Evolutionary conservation across 495 filamentous ascomycete genomes (phyloP).

Genomic region (Hypoxylon crocopeplum): DNA sequence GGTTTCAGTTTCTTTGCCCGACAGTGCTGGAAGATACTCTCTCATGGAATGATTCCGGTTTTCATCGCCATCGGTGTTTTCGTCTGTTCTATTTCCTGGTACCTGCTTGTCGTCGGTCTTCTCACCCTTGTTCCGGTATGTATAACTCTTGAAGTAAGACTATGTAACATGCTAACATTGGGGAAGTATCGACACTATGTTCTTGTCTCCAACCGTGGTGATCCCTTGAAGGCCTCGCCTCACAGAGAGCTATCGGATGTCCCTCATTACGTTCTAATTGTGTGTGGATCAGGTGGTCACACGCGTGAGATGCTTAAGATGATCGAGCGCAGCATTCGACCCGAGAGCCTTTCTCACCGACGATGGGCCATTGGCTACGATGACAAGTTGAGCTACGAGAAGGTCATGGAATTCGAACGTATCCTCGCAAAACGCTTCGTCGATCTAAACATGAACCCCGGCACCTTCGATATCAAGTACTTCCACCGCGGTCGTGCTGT

Average conservation of each 20-base stretch:
- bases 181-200: constrained; percentile 7
- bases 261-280: constrained; percentile 73
- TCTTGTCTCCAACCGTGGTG: background rate
- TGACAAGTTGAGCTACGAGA: constrained; percentile 69
- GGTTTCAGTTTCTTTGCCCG: too few species aligned
- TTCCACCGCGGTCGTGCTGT: constrained; percentile 77
- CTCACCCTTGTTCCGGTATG: constrained; percentile 37
- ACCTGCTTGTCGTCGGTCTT: constrained; percentile 4
- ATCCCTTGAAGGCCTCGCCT: background rate
- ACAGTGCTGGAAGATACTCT: background rate
- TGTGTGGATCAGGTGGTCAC: constrained; percentile 93
- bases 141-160: background rate
- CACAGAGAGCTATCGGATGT: background rate
- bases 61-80: constrained; percentile 3
- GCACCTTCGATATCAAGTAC: constrained; percentile 62
- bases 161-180: background rate
- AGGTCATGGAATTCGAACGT: constrained; percentile 44
- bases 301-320: constrained; percentile 92
- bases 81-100: constrained; percentile 25
- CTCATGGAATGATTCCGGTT: background rate
- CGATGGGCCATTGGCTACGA: constrained; percentile 83
- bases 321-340: constrained; percentile 59
- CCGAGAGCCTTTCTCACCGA: constrained; percentile 59
- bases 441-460: constrained; percentile 23
- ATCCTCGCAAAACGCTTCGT: constrained; percentile 35